Evolutionary conservation across 306 rosid species (phyloP).

Genomic region (Alnus rubra): DNA sequence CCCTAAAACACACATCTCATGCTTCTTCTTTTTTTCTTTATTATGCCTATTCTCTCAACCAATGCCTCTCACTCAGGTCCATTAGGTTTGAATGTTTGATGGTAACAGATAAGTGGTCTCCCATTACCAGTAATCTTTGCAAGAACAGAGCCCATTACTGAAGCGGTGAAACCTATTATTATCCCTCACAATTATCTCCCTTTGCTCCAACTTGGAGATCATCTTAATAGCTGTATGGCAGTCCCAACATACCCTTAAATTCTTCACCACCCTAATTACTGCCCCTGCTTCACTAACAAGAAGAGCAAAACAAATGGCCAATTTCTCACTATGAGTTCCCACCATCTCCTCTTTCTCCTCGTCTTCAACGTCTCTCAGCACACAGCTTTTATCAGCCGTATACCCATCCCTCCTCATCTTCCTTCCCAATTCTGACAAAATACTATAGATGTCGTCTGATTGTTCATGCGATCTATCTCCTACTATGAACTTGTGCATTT

Average conservation of each 20-base stretch:
- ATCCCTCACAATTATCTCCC: slow-evolving; percentile 39
- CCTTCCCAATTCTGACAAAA: slow-evolving; percentile 32
- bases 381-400: slow-evolving; percentile 41
- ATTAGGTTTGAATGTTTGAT: background rate
- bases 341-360: slow-evolving; percentile 57
- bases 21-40: too few relatives aligned
- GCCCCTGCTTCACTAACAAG: slow-evolving; percentile 36
- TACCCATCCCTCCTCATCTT: slow-evolving; percentile 45
- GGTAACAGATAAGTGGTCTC: background rate
- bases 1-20: too few relatives aligned
- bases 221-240: slow-evolving; percentile 44
- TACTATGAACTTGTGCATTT: slow-evolving; percentile 44
- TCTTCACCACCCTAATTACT: slow-evolving; percentile 42
- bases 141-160: slow-evolving; percentile 40
- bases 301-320: slow-evolving; percentile 53
- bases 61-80: background rate
- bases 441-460: slow-evolving; percentile 41
- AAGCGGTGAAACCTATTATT: slow-evolving; percentile 42
- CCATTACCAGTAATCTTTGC: slow-evolving; percentile 44
- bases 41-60: too few relatives aligned
- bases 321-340: slow-evolving; percentile 55
- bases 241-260: slow-evolving; percentile 44
- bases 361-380: slow-evolving; percentile 52
- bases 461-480: slow-evolving; percentile 45
- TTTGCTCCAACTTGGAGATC: slow-evolving; percentile 36